phyloP scores from a whole-genome alignment of 257 asterid species.

The Solanum medicagineum region DNA sequence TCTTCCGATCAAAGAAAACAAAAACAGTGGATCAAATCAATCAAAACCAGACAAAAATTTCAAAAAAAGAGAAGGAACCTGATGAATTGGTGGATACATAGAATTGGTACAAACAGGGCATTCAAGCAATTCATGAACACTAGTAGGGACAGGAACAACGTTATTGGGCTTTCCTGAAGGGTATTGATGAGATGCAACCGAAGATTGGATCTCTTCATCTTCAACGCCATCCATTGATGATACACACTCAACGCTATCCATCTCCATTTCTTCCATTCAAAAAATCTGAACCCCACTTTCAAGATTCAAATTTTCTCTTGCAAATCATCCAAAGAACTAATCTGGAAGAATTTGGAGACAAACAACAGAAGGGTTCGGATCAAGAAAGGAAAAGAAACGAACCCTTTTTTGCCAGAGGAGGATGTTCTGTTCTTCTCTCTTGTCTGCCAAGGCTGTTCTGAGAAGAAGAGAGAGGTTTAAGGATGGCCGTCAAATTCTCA shows the following conservation, averaged over 20 bases:
- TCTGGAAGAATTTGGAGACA: neutral
- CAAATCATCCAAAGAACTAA: neutral
- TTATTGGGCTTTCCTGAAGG: conserved; percentile 35
- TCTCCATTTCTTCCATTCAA: conserved; percentile 29
- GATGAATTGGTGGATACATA: conserved; percentile 90
- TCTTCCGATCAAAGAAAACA: neutral
- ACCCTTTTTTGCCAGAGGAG: conserved; percentile 2
- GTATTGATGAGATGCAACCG: conserved; percentile 22
- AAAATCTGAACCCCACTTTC: neutral
- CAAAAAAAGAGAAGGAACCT: conserved; percentile 26
- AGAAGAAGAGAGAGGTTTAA: conserved; percentile 18
- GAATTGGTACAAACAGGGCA: conserved; percentile 90
- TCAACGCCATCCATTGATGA: conserved; percentile 60
- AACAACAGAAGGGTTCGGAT: neutral
- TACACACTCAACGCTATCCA: conserved; percentile 62
- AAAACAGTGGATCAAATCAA: neutral
- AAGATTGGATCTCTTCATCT: conserved; percentile 65
- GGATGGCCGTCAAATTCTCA: conserved; percentile 25
- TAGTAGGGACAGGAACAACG: conserved; percentile 35
- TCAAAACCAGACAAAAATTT: neutral
- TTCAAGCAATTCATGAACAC: conserved; percentile 81
- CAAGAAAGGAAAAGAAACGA: neutral
- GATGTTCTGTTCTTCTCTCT: conserved; percentile 3
- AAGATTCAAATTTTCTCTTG: neutral
- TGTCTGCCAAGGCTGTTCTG: conserved; percentile 2